Evolutionary conservation across 495 filamentous ascomycete genomes (phyloP), one percentile per base, ranked within the genome.

Genomic region (Penicillium herquei): DNA sequence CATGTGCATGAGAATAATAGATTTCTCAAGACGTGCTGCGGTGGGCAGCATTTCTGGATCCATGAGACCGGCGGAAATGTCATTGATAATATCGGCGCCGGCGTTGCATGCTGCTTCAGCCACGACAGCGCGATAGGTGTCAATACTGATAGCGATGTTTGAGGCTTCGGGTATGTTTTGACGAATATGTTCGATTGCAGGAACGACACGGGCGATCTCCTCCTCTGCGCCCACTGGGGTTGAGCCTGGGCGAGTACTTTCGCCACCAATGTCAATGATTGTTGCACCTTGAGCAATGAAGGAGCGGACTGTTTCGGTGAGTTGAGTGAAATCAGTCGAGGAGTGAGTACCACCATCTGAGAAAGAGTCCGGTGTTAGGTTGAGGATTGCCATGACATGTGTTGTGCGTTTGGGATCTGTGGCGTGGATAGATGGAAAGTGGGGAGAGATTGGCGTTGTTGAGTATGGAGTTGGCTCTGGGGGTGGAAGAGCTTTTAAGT

Each of bases 341-440:
- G 67, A 64, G 72, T 92, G 79, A 2, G 72, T 62, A 41, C 92
- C 93, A 49, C 92, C 94, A 61, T 97, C 92, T 11, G 92, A 97
- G 78, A 98, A 98, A 39, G 94, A 98, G 77, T 98, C 94, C 9
- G 93, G 94, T 1, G 93, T 97, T 54, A 96, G 77, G 74, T 98
- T 98, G 49, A 97, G 79, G 60, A 98, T 95, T 32, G 90, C 88
- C 94, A 98, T 98, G 39, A 97, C 71, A 51, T 85, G 82, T 2
- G 92, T 97, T 42, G 74, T 75, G 41, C 89, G 86, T 49, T 70
- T 75, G 0, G 84, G 75, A 55, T 84, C 78, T 33, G 87, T 81
- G 18, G 88, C 78, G 39, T 82, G 80, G 6, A 96, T 72, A 1
- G 86, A 78, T 11, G 81, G 75, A 37, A 85, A 77, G 42, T 66